Percentiles rank a stretch among this genome's conserved stretches.
These are phyloP conservation scores for Zancudomyces culisetae DNA, from an alignment of 371 early-diverging fungal species.

Conservation along the genomic window DNA sequence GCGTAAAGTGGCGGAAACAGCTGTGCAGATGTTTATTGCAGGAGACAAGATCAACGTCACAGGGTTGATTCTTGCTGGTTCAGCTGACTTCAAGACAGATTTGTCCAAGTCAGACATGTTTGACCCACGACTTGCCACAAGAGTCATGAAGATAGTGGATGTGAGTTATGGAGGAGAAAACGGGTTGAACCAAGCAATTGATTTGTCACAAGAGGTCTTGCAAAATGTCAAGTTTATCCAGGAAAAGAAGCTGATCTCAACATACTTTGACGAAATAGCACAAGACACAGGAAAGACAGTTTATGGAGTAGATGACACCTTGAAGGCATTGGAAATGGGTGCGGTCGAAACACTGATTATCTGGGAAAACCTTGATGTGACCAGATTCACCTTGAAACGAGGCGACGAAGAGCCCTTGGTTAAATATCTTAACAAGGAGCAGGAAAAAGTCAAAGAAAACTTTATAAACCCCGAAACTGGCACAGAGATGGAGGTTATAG, in stretches of 20 bases:
- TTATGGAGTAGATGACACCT: slow-evolving; percentile 94
- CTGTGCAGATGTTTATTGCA: slow-evolving; percentile 81
- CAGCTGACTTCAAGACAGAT: slow-evolving; percentile 98
- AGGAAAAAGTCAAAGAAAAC: slow-evolving; percentile 51
- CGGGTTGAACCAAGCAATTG: slow-evolving; percentile 99
- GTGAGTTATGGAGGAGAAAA: slow-evolving; percentile 99
- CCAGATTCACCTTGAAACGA: slow-evolving; percentile 52
- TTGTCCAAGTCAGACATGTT: slow-evolving; percentile 85
- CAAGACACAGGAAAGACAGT: slow-evolving; percentile 93
- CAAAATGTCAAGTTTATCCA: slow-evolving; percentile 95
- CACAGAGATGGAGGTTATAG: slow-evolving; percentile 5
- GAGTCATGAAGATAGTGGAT: slow-evolving; percentile 89
- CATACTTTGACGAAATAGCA: slow-evolving; percentile 96
- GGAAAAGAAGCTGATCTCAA: slow-evolving; percentile 93
- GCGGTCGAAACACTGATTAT: slow-evolving; percentile 96
- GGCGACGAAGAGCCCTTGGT: slow-evolving; percentile 40
- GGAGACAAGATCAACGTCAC: slow-evolving; percentile 82
- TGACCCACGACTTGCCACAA: slow-evolving; percentile 75
- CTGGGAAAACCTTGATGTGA: slow-evolving; percentile 80
- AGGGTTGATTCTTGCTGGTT: slow-evolving; percentile 93
- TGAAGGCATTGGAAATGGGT: slow-evolving; percentile 89
- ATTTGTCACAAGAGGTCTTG: slow-evolving; percentile 80
- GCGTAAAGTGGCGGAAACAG: slow-evolving; percentile 95
- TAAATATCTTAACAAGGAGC: slow-evolving; percentile 59
- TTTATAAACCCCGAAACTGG: slow-evolving; percentile 42